Evolutionary conservation across 2,329 filamentous ascomycete species (phyloP), one percentile per base, ranked within the genome.

Genomic region (Colletotrichum cordylinicola): DNA sequence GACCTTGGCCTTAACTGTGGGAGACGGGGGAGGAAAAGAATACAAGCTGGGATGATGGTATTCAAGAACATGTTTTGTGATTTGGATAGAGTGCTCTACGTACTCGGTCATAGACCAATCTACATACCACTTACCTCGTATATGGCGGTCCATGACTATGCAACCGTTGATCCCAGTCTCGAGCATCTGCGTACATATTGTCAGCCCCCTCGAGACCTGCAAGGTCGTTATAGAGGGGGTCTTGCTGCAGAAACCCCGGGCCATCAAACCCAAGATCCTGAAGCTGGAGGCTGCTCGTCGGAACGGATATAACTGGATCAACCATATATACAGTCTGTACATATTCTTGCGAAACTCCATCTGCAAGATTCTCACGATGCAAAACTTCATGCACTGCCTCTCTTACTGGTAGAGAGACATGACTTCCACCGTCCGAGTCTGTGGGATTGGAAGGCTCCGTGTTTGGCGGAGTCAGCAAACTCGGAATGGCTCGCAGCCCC

Each of bases 391-490:
- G n/a, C n/a, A 52, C 2, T 15, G 6, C 4, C 24, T 15, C 3
- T 27, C 15, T 58, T 16, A 4, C 55, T 29, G 55, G 27, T 18
- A 31, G 3, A 58, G 27, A 27, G 4, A 12, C 4, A 31, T 27
- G 24, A 16, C 55, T 27, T 7, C 29, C 67, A 18, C 15, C 9
- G 13, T 68, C 58, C 2, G 73, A 76, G 24, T 76, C 62, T 24
- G 69, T 67, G 2, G 69, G 60, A 15, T 56, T 13, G 37, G 60
- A 75, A n/a, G 61, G 72, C 16, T 58, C 66, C 15, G 48, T 69
- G 9, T 10, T 31, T 33, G 72, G 69, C 48, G 72, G 60, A 65
- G 64, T 77, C 62, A 29, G 27, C 5, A 62, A 3, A 21, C 58
- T 18, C 8, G 24, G 21, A 6, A 35, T 24, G 16, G 55, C 18